These are phyloP conservation scores for Tolypocladium inflatum DNA, from an alignment of 2,329 filamentous ascomycete species.

Conservation along the genomic window DNA sequence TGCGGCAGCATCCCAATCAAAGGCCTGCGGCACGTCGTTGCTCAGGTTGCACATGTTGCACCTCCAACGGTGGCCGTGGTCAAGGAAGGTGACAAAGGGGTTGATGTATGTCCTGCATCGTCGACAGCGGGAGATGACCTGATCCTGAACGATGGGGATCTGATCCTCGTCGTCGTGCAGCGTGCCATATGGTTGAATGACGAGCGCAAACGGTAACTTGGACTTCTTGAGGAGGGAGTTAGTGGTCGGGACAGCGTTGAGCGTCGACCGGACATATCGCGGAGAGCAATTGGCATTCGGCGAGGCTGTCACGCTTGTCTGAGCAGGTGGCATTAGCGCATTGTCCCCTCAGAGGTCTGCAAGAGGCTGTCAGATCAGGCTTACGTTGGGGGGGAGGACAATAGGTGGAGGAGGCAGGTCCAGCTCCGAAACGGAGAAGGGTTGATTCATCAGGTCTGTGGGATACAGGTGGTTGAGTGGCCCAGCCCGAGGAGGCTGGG, in stretches of 20 bases:
- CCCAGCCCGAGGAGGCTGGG: constrained; percentile 32
- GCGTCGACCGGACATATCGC: constrained; percentile 89
- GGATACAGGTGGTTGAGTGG: constrained; percentile 82
- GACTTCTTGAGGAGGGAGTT: constrained; percentile 93
- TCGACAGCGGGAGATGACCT: constrained; percentile 93
- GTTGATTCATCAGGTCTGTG: constrained; percentile 83
- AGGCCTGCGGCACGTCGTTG: constrained; percentile 97
- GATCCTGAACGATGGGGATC: constrained; percentile 87
- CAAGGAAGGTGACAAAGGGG: constrained; percentile 90
- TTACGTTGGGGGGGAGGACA: constrained; percentile 82
- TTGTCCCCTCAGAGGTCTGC: background rate
- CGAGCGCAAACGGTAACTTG: constrained; percentile 85
- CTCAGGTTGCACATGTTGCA: constrained; percentile 99
- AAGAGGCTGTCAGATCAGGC: constrained; percentile 23
- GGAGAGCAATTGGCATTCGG: constrained; percentile 83
- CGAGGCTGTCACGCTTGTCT: constrained; percentile 87
- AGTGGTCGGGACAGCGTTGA: constrained; percentile 89
- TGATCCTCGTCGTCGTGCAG: constrained; percentile 89
- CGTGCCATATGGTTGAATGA: constrained; percentile 91
- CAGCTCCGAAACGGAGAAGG: constrained; percentile 88
- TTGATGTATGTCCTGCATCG: constrained; percentile 97
- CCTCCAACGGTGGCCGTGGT: constrained; percentile 94
- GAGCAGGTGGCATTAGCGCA: constrained; percentile 25
- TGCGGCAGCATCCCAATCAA: constrained; percentile 91
- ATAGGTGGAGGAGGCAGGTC: constrained; percentile 88